Evolutionary conservation across 257 asterid species (phyloP).

Genomic region (Pogostemon cablin): DNA sequence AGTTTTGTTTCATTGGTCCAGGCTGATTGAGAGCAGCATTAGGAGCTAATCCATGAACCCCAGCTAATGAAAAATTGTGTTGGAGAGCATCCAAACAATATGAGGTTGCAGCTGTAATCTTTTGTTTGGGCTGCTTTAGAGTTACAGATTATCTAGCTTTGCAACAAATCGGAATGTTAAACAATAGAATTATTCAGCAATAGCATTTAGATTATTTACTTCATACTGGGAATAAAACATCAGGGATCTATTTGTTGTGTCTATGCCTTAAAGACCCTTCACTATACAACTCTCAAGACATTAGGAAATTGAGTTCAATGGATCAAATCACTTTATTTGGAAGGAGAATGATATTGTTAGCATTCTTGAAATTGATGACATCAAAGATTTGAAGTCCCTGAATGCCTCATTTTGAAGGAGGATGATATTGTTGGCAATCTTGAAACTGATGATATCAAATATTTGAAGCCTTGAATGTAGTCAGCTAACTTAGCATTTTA

Average conservation of each 20-base stretch:
- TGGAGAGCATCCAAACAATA: no score
- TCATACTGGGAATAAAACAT: background rate
- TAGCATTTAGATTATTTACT: background rate
- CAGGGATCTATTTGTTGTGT: background rate
- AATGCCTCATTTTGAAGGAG: slow-evolving; percentile 37
- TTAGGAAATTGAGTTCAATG: slow-evolving; percentile 97
- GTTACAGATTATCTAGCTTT: no score
- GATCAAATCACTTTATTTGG: slow-evolving; percentile 74
- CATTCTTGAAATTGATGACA: slow-evolving; percentile 77
- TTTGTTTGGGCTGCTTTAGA: no score
- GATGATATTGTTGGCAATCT: no score
- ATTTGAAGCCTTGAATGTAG: no score
- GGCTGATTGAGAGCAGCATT: slow-evolving; percentile 46
- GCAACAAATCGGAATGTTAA: no score
- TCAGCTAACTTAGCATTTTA: no score
- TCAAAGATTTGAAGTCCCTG: slow-evolving; percentile 82
- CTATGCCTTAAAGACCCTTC: slow-evolving; percentile 21
- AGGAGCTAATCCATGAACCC: slow-evolving; percentile 73
- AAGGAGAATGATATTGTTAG: slow-evolving; percentile 96
- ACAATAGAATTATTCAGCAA: no score
- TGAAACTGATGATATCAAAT: no score
- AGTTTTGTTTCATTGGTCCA: no score
- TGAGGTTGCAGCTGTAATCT: no score
- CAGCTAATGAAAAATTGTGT: slow-evolving; percentile 3
- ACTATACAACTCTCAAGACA: slow-evolving; percentile 96